Base-by-base conservation (phyloP, 73 alveolate genomes). In the Durusdinium trenchii region DNA sequence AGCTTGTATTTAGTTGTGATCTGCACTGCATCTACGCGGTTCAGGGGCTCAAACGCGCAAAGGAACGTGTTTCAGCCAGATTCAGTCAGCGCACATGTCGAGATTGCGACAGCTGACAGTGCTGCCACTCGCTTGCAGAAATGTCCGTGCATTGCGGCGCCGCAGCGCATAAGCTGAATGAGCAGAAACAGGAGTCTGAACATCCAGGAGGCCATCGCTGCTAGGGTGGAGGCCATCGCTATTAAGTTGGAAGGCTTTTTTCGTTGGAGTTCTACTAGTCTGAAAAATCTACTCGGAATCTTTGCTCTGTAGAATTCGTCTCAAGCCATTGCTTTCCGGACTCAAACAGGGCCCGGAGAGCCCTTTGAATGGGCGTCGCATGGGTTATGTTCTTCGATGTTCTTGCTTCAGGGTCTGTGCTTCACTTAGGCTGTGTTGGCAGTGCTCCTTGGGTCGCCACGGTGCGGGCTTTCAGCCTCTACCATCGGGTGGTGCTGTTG, bases 381-480 rank as follows among this genome's bases (percentile, higher is more conserved):
- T n/a, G n/a, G n/a, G n/a, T n/a, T n/a, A n/a, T n/a, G n/a, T 23
- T 23, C 23, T 57, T 57, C 12, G 12, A 57, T 57, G 69, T 23
- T 23, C 23, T 57, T 57, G 23, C 23, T 57, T 23, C 32, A 57
- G 23, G 69, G 32, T 57, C 32, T 35, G 35, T 2, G n/a, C 51
- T 32, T 38, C 85, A n/a, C n/a, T n/a, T 35, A 73, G 85, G 85
- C 42, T 73, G 12, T 67, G 32, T 48, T 45, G 46, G 91, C 46
- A 81, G 67, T 48, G 46, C 28, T 51, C 76, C 76, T 36, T 50
- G 48, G 94, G 71, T n/a, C 94, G 97, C 32, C 78, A 91, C 50
- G 97, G 97, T 3, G 97, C 57, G 43, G 97, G 97, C 35, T 91
- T 91, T 47, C 97, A 91, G 32, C 78, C 79, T 46, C 76, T 91